Evolutionary conservation across 2,329 filamentous ascomycete genomes (phyloP).

Genomic region (Fusarium sp.): DNA sequence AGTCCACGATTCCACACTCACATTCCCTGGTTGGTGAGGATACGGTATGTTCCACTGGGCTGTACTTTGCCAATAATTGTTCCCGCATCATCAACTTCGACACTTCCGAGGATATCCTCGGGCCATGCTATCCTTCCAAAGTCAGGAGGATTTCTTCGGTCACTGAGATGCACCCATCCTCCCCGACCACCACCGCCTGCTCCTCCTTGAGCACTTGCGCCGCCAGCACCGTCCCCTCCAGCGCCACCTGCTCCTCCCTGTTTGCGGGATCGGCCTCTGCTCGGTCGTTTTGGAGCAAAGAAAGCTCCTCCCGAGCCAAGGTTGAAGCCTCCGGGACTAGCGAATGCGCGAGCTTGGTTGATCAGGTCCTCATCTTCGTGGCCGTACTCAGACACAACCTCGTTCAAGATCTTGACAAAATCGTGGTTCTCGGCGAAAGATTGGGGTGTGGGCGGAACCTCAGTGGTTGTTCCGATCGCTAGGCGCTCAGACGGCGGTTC

Average conservation of each 20-base stretch:
- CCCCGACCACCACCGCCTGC: conserved; percentile 72
- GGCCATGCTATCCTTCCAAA: conserved; percentile 79
- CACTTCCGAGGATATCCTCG: conserved; percentile 78
- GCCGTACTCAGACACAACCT: conserved; percentile 70
- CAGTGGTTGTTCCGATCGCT: conserved; percentile 72
- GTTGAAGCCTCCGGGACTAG: conserved; percentile 69
- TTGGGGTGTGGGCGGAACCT: conserved; percentile 72
- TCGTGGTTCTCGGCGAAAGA: conserved; percentile 72
- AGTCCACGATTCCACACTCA: conserved; percentile 60
- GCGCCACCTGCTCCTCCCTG: conserved; percentile 59
- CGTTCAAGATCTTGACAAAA: conserved; percentile 72
- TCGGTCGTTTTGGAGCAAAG: conserved; percentile 61
- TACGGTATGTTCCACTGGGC: conserved; percentile 74
- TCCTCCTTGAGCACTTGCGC: conserved; percentile 73
- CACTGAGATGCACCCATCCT: conserved; percentile 76
- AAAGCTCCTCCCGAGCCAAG: conserved; percentile 68
- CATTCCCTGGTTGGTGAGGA: conserved; percentile 78
- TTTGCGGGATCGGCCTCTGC: conserved; percentile 53
- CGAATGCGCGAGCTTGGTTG: conserved; percentile 72
- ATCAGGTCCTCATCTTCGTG: conserved; percentile 69
- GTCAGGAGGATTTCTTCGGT: conserved; percentile 74
- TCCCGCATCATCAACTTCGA: conserved; percentile 73
- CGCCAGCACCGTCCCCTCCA: conserved; percentile 65
- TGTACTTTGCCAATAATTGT: conserved; percentile 71
- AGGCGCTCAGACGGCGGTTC: conserved; percentile 68